phyloP scores from a whole-genome alignment of 2,329 filamentous ascomycete species.

The Plectosphaerella cucumerina region DNA sequence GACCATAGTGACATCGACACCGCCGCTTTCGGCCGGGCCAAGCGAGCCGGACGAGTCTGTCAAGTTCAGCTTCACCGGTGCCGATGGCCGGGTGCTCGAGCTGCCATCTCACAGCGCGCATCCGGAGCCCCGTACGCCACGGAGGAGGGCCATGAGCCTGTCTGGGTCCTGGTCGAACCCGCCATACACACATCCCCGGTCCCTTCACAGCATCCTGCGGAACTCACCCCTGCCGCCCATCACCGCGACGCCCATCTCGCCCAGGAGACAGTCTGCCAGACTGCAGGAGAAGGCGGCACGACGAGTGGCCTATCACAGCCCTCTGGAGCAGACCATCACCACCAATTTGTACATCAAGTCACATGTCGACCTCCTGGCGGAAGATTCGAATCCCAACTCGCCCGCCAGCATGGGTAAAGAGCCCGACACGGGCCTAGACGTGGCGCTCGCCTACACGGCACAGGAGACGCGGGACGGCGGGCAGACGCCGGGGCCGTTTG shows the following conservation, averaged over 20 bases:
- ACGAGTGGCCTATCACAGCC: slow-evolving; percentile 58
- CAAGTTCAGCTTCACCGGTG: slow-evolving; percentile 42
- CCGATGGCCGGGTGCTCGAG: slow-evolving; percentile 21
- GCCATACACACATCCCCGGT: slow-evolving; percentile 56
- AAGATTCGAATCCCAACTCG: slow-evolving; percentile 50
- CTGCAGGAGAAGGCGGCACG: slow-evolving; percentile 50
- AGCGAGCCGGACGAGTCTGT: slow-evolving; percentile 35
- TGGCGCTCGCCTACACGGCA: slow-evolving; percentile 45
- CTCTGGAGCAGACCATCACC: slow-evolving; percentile 59
- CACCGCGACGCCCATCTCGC: slow-evolving; percentile 45
- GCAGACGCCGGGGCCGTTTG: slow-evolving; percentile 58
- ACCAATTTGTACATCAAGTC: slow-evolving; percentile 59
- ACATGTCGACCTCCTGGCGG: slow-evolving; percentile 58
- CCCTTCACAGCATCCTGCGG: slow-evolving; percentile 60
- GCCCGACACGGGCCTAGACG: slow-evolving; percentile 40
- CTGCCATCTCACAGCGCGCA: slow-evolving; percentile 1
- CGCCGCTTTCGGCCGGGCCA: slow-evolving; percentile 50
- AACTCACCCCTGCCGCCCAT: slow-evolving; percentile 60
- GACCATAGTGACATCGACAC: slow-evolving; percentile 56
- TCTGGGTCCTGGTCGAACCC: slow-evolving; percentile 23
- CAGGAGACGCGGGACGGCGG: slow-evolving; percentile 57
- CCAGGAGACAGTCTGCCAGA: slow-evolving; percentile 49
- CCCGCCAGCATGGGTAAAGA: slow-evolving; percentile 23
- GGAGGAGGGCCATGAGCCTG: slow-evolving; percentile 29
- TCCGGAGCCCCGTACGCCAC: slow-evolving; percentile 26